Base-by-base conservation (phyloP, 495 filamentous ascomycete genomes). In the Chaetomium tenue region DNA sequence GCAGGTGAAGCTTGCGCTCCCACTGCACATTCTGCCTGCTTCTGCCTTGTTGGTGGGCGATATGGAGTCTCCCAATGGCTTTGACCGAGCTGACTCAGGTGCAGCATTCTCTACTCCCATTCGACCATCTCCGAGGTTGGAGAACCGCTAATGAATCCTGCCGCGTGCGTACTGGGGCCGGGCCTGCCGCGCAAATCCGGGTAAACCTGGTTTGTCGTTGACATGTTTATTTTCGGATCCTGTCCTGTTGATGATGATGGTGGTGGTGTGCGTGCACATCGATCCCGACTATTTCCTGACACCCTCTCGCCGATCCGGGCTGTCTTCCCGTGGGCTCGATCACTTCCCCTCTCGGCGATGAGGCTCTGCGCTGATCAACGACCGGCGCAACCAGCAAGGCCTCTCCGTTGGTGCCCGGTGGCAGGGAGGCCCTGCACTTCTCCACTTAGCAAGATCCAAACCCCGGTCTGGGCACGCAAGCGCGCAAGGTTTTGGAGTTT, bases 281-380 rank as follows among this genome's bases (percentile, higher is more conserved):
- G 57, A 26, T 30, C 25, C 22, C 4, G 18, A 33, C 20, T 44
- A 5, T 54, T 25, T 20, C 13, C 28, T 2, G 0, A 30, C 33
- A 2, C 3, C 13, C 8, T 26, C 22, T 13, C 16, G 60, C 33
- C 26, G 60, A 62, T 62, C 50, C 39, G 16, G 58, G 28, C 22
- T 39, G n/a, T 12, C 20, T 30, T 44, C 16, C 48, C 48, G 60
- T 6, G 47, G 30, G 0, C 20, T n/a, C 50, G 48, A 62, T 62
- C 60, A 20, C 39, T 61, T 54, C 60, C 39, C 53, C 16, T 54
- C 23, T 44, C 23, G 60, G 60, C 23, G 58, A 22, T 62, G 64
- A 52, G 59, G 60, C 64, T 63, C 64, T 66, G 59, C 55, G 60
- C 22, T 39, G 64, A 66, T 66, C 64, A 48, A 20, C 48, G 7